Percentiles rank a stretch among this genome's conserved stretches.
These are phyloP conservation scores for Boletus fagicola DNA, from an alignment of 768 basidiomycete species.

Conservation along the genomic window DNA sequence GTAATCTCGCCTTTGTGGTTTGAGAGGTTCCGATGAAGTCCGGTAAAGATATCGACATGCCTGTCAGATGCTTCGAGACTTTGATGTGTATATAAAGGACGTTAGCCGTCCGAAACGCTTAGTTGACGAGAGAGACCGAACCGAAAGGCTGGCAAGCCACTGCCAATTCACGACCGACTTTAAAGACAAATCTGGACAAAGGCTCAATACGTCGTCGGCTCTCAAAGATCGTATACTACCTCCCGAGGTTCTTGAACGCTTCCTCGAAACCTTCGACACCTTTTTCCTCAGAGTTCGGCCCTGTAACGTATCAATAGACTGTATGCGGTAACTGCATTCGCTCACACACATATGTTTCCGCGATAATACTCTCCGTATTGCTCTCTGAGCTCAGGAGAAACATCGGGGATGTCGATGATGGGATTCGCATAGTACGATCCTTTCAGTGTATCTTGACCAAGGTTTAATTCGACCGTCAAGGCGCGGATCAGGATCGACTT, in stretches of 20 bases:
- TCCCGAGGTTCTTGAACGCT: slow-evolving; percentile 84
- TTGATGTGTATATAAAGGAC: not conserved
- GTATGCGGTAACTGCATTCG: not conserved
- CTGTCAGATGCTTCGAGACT: slow-evolving; percentile 67
- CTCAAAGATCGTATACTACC: slow-evolving; percentile 36
- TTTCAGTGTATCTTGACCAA: slow-evolving; percentile 70
- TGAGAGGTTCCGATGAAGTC: slow-evolving; percentile 72
- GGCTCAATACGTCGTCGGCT: slow-evolving; percentile 4
- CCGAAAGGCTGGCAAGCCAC: slow-evolving; percentile 91
- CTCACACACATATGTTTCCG: slow-evolving; percentile 74
- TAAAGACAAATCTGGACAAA: slow-evolving; percentile 64
- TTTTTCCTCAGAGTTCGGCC: slow-evolving; percentile 59
- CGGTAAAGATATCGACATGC: slow-evolving; percentile 63
- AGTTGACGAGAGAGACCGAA: slow-evolving; percentile 28
- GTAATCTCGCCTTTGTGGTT: slow-evolving; percentile 85
- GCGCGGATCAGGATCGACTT: slow-evolving; percentile 2
- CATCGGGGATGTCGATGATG: slow-evolving; percentile 60
- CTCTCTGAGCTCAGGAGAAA: slow-evolving; percentile 50
- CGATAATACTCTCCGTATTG: slow-evolving; percentile 84
- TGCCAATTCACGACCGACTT: slow-evolving; percentile 80
- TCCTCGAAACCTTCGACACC: slow-evolving; percentile 75
- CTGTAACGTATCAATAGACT: slow-evolving; percentile 35
- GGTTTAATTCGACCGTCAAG: slow-evolving; percentile 1
- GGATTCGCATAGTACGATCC: slow-evolving; percentile 93
- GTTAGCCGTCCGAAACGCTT: slow-evolving; percentile 1